Evolutionary conservation across 495 filamentous ascomycete genomes (phyloP), one percentile per base, ranked within the genome.

Genomic region (Glutinoglossum americanum): DNA sequence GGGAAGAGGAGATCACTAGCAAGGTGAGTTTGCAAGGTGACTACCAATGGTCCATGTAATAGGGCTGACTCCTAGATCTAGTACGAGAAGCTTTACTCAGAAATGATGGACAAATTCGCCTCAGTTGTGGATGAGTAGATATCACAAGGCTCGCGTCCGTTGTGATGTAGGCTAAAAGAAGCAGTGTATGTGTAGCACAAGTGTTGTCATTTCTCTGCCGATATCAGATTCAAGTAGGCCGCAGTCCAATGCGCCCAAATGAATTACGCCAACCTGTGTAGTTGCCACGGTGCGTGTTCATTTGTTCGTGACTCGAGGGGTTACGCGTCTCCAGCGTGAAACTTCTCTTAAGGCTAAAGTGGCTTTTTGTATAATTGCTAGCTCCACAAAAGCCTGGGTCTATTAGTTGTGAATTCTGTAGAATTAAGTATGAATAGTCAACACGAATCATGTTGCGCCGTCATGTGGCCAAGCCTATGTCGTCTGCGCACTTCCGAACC

Each of bases 51-150:
- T 57, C 45, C 25, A 19, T 59, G 9, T 26, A 55, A n/a, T 27
- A 55, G 33, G 63, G 57, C 57, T 55, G 17, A 55, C 35, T 15
- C 57, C 39, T 1, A 54, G 1, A 26, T 32, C 25, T 57, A 88
- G 84, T 98, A 96, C 68, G 92, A 98, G 76, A 82, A 81, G 64
- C 76, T 97, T 63, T 75, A 86, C 63, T 87, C 94, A 71, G 76
- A 76, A 59, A 88, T 98, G 89, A 80, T 83, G 58, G 93, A 98
- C 70, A 89, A 93, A 69, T 98, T 97, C 71, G 93, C 93, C 21
- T 79, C 85, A 13, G 87, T 97, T 54, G 76, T 82, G 63, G 92
- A 98, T 70, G 92, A 97, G 76, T 98, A 55, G 51, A 33, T 19
- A 30, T 0, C 33, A 17, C 13, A 39, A 3, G 21, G 21, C 47